Evolutionary conservation across 2,329 filamentous ascomycete genomes (phyloP).

Genomic region (Fusarium sp.): DNA sequence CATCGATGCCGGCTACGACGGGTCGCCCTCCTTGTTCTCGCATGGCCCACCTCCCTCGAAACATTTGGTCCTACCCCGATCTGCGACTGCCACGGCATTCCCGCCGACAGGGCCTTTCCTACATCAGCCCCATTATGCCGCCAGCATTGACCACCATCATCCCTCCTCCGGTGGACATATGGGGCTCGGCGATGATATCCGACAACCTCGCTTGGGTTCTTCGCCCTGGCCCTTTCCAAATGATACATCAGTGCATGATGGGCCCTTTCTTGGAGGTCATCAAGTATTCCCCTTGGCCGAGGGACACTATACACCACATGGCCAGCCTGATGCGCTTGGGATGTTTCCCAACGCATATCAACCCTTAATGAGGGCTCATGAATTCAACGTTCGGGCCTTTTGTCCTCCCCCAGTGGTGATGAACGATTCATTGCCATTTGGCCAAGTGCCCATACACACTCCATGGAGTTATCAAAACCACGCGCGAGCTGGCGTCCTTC

Average conservation of each 20-base stretch:
- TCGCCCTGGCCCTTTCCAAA: conserved; percentile 30
- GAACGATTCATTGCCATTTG: conserved; percentile 48
- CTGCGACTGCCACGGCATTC: conserved; percentile 37
- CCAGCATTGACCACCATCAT: conserved; percentile 21
- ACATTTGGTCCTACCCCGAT: conserved; percentile 80
- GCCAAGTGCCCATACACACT: conserved; percentile 44
- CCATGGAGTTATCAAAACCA: conserved; percentile 35
- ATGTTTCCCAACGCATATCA: conserved; percentile 44
- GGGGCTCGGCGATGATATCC: conserved; percentile 26
- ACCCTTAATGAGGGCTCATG: conserved; percentile 50
- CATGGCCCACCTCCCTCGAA: conserved; percentile 83
- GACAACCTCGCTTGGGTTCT: conserved; percentile 16
- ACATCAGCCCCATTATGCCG: conserved; percentile 25
- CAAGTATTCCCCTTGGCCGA: conserved; percentile 25
- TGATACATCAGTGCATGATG: conserved; percentile 23
- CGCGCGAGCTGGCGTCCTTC: conserved; percentile 9
- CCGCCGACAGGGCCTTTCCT: conserved; percentile 20
- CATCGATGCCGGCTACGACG: conserved; percentile 91
- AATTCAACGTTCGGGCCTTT: conserved; percentile 54
- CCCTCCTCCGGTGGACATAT: conserved; percentile 24
- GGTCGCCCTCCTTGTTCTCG: conserved; percentile 78
- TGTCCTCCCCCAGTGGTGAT: conserved; percentile 51
- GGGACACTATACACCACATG: conserved; percentile 26
- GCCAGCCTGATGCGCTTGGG: conserved; percentile 28
- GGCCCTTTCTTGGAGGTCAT: conserved; percentile 23